Conservation (phyloP, 2,329 filamentous ascomycete genomes). For the Pezicula radicicola region DNA sequence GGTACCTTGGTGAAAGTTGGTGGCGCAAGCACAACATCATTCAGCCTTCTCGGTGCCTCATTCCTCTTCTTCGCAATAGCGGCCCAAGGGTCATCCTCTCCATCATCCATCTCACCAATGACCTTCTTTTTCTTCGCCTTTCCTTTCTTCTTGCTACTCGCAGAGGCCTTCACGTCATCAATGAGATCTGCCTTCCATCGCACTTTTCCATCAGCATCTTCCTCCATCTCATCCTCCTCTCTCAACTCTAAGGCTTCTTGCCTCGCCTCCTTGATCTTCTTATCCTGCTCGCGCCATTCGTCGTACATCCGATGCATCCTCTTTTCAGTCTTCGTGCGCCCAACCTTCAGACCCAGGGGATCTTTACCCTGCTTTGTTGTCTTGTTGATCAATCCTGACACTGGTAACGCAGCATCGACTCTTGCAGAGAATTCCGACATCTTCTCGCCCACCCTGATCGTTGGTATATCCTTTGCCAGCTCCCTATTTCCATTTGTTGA, state of each 20-base stretch:
- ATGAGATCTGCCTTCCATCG: conserved; percentile 62
- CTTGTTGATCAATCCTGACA: conserved; percentile 67
- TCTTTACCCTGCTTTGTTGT: conserved; percentile 58
- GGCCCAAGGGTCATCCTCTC: conserved; percentile 31
- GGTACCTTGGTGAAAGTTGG: conserved; percentile 27
- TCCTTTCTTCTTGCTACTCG: conserved; percentile 25
- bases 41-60: conserved; percentile 31
- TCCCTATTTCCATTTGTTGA: conserved; percentile 19
- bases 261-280: conserved; percentile 37
- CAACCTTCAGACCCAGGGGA: conserved; percentile 61
- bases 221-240: conserved; percentile 26
- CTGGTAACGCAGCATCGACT: conserved; percentile 80
- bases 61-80: conserved; percentile 23
- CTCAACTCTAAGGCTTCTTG: conserved; percentile 24
- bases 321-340: conserved; percentile 78
- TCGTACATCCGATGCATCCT: conserved; percentile 78
- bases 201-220: conserved; percentile 30
- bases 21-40: conserved; percentile 30
- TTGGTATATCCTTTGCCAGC: conserved; percentile 44
- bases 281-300: conserved; percentile 70
- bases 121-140: conserved; percentile 30
- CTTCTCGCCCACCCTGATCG: conserved; percentile 79
- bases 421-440: conserved; percentile 78
- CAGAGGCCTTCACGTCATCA: conserved; percentile 34
- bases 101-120: conserved; percentile 38